Base-by-base conservation (phyloP, 345 rosid species). In the Hibiscus syriacus region DNA sequence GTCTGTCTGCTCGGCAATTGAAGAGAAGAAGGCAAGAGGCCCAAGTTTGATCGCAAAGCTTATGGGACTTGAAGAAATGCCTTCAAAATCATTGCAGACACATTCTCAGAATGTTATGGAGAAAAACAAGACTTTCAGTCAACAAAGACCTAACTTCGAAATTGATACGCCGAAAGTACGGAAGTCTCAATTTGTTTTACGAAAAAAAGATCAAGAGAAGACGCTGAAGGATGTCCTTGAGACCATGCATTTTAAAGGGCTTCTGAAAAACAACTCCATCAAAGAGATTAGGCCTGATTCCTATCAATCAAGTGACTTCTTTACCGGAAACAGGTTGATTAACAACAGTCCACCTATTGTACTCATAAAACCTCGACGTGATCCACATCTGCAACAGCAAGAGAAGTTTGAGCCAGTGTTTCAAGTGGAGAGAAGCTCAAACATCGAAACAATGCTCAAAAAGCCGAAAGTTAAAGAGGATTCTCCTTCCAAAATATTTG, bases 41-140 rank as follows among this genome's bases (percentile, higher is more conserved):
- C 81, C 81, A 4, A 84, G 77, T 72, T 75, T 94, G 84, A 83
- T 90, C 29, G 97, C 99, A 73, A 91, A 81, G 86, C 87, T 94
- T 48, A 94, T 94, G 99, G 97, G 99, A 49, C 71, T 91, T 58
- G 97, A 91, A 73, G 91, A 76, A 46, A 66, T 82, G 13, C 83
- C 90, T 29, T 72, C 79, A 58, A 81, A 80, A 69, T 74, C 75
- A 45, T 55, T 30, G n/a, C 74, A 59, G 69, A 30, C 53, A 72
- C 19, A 22, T 73, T 46, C 65, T 11, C 77, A 55, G 45, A 76
- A 66, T 46, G 81, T 65, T 67, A 4, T 72, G 41, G 75, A 67
- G 58, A 16, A 39, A 52, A 66, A 79, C 68, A 75, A 67, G 27
- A 76, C 41, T 52, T 57, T 59, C 22, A 70, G 55, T 49, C 71